Evolutionary conservation across 768 basidiomycete genomes (phyloP).

Genomic region (Termitomyces heimii): DNA sequence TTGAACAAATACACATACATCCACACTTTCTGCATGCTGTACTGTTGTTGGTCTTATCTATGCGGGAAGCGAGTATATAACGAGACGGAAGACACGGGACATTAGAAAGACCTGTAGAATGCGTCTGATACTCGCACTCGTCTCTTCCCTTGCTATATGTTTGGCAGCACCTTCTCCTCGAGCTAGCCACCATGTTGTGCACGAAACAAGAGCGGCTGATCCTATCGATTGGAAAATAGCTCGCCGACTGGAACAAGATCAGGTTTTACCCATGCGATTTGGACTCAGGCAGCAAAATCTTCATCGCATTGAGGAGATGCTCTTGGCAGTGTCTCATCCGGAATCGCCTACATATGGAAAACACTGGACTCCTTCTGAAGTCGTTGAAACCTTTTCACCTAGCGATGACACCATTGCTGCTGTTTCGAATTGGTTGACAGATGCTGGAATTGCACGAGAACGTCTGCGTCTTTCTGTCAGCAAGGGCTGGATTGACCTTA

Average conservation of each 20-base stretch:
- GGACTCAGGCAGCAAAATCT: constrained; percentile 43
- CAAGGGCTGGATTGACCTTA: constrained; percentile 36
- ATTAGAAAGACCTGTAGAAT: not conserved
- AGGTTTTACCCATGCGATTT: constrained; percentile 40
- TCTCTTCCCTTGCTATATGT: constrained; percentile 11
- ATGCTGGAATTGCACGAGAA: constrained; percentile 31
- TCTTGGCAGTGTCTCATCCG: constrained; percentile 45
- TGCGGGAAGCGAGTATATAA: not conserved
- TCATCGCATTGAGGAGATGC: constrained; percentile 35
- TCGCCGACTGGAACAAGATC: constrained; percentile 17
- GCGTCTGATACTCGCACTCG: not conserved
- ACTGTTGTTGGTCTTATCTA: not conserved
- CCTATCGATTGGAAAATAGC: constrained; percentile 19
- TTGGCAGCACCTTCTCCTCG: constrained; percentile 17
- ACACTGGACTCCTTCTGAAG: constrained; percentile 39
- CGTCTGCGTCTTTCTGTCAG: constrained; percentile 31
- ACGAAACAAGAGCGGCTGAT: constrained; percentile 22
- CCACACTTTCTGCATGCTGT: not conserved
- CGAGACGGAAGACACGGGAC: not conserved
- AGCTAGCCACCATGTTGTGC: constrained; percentile 20
- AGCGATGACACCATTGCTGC: constrained; percentile 31
- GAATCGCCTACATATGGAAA: constrained; percentile 44
- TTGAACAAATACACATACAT: not conserved
- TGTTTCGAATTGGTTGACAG: constrained; percentile 38
- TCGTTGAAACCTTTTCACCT: constrained; percentile 42